Base-by-base conservation (phyloP, 768 basidiomycete species). In the Lactarius hatsudake region DNA sequence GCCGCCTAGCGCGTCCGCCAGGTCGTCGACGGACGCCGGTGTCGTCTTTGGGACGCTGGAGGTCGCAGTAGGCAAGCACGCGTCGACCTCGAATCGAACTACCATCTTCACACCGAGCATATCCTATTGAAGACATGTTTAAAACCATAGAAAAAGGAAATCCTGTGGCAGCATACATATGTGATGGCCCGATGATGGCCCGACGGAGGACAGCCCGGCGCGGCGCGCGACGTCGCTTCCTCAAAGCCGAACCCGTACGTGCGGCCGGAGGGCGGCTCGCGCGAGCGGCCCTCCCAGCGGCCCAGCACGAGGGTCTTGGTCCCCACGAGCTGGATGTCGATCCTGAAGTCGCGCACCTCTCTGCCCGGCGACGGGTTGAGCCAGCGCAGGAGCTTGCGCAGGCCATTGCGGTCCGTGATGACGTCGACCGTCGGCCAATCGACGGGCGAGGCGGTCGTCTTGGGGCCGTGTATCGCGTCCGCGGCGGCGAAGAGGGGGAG, bases 261-360 rank as follows among this genome's bases (percentile, higher is more conserved):
- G 0, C 79, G 80, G 18, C 81, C 68, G 9, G 62, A 71, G 0
- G 62, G 64, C 17, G 70, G 40, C 43, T 77, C 71, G 4, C 65
- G 67, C 73, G 12, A 75, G 66, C 69, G 76, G 74, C 66, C 82
- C 82, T 83, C 87, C 88, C 77, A 78, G 1, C 90, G 78, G 63
- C 84, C 86, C 72, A 91, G 77, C 38, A 93, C 70, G 20, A 89
- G 77, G 0, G 90, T 91, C 63, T 78, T 79, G 18, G 71, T 71
- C 1, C 89, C 88, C 0, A 80, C 82, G n/a, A 90, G 78, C 73
- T 92, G 86, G 6, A 86, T 66, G 63, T 93, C 89, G 68, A 93
- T 89, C 23, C 91, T 79, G 72, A 92, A 93, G 64, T 84, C 82
- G 12, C 76, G 72, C 30, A 72, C 67, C 17, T 76, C 76, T 30